Evolutionary conservation across 2,329 filamentous ascomycete species (phyloP).

Genomic region (Diaporthe ampelina): DNA sequence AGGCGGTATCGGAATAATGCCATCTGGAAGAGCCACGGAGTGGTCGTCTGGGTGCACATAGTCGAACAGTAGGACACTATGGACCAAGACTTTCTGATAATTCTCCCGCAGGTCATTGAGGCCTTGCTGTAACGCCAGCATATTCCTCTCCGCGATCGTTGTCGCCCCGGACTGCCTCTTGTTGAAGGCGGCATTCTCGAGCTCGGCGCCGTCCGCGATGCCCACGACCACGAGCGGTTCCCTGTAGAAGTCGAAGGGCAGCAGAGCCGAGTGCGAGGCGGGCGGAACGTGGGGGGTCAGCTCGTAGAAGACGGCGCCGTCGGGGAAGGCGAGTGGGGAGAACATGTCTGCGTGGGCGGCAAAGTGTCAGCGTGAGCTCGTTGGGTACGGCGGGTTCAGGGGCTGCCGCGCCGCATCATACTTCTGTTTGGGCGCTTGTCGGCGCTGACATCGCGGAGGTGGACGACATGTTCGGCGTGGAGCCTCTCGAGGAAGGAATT

Average conservation of each 20-base stretch:
- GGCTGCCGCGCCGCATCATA: constrained; percentile 59
- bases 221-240: constrained; percentile 88
- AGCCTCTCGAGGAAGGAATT: constrained; percentile 83
- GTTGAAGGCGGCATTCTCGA: constrained; percentile 67
- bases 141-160: constrained; percentile 68
- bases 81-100: constrained; percentile 82
- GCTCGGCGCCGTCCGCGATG: constrained; percentile 84
- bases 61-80: constrained; percentile 86
- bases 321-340: constrained; percentile 88
- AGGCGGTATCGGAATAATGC: constrained; percentile 79
- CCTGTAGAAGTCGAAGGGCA: constrained; percentile 91
- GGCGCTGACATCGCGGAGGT: constrained; percentile 87
- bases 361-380: constrained; percentile 35
- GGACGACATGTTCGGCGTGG: constrained; percentile 83
- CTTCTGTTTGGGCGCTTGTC: constrained; percentile 89
- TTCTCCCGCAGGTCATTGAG: constrained; percentile 79
- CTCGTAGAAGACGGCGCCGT: constrained; percentile 89
- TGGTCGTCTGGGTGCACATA: constrained; percentile 65
- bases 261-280: constrained; percentile 82
- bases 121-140: constrained; percentile 73
- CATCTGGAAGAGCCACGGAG: constrained; percentile 72
- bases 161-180: constrained; percentile 68
- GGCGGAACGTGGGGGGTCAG: constrained; percentile 84
- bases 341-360: constrained; percentile 80
- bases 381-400: constrained; percentile 34